Percentiles rank a stretch among this genome's conserved stretches.
These are phyloP conservation scores for Fraxinus sp. DNA, from an alignment of 305 asterid genomes.

Conservation along the genomic window DNA sequence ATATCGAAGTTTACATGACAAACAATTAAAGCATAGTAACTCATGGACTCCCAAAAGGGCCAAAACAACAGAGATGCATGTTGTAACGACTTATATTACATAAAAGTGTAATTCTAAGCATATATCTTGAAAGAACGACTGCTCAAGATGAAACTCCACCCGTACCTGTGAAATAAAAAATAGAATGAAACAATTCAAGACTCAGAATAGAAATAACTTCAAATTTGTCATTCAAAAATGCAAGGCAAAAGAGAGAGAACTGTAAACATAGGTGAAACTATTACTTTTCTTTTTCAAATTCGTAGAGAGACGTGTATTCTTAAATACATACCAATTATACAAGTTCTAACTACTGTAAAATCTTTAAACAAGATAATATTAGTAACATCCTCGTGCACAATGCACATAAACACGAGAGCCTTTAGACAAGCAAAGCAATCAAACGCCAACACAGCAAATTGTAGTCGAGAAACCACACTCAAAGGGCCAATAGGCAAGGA, in stretches of 20 bases:
- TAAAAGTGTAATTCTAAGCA: neutral
- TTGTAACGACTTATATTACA: neutral
- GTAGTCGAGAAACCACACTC: neutral
- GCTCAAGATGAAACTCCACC: neutral
- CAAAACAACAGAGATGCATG: neutral
- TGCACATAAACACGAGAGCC: neutral
- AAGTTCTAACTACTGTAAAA: neutral
- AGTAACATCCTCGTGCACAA: neutral
- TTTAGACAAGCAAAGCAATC: neutral
- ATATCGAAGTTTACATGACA: neutral
- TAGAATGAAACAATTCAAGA: neutral
- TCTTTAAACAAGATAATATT: neutral
- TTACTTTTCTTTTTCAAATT: neutral
- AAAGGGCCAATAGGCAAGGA: neutral
- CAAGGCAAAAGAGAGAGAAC: neutral
- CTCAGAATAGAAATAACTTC: neutral
- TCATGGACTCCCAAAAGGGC: neutral
- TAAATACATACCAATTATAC: neutral
- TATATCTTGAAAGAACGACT: neutral
- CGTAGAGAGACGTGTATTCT: neutral
- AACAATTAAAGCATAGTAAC: neutral
- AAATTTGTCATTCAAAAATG: neutral
- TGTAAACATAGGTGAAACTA: neutral
- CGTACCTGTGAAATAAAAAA: constrained; percentile 22
- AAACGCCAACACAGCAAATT: neutral